Evolutionary conservation across 345 rosid genomes (phyloP).

Genomic region (Euphorbia tirucalli): DNA sequence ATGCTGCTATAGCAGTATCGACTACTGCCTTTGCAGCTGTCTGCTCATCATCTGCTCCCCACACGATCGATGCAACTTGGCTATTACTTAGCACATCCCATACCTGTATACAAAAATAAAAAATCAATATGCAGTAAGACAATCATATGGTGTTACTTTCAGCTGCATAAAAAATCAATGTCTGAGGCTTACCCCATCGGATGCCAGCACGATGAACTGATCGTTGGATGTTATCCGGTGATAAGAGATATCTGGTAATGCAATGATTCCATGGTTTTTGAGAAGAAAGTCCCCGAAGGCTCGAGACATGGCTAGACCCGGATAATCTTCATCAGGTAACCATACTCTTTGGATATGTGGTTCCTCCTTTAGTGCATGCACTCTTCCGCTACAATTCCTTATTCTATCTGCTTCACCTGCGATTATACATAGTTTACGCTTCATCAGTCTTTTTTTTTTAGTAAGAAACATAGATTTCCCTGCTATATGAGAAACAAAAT

Average conservation of each 20-base stretch:
- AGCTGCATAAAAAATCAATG: no score
- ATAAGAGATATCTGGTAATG: slow-evolving; percentile 60
- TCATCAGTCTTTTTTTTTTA: background rate
- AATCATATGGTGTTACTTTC: no score
- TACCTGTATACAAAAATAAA: slow-evolving; percentile 45
- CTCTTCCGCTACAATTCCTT: slow-evolving; percentile 68
- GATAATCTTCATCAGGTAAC: slow-evolving; percentile 71
- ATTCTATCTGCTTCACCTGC: slow-evolving; percentile 84
- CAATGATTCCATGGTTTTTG: slow-evolving; percentile 66
- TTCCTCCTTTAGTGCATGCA: slow-evolving; percentile 61
- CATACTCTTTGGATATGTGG: slow-evolving; percentile 82
- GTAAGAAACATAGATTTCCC: background rate
- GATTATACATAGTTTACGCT: background rate
- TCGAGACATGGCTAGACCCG: slow-evolving; percentile 96
- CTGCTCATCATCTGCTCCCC: slow-evolving; percentile 38
- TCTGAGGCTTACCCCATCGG: slow-evolving; percentile 60
- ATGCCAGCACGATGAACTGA: slow-evolving; percentile 67
- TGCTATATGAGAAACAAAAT: background rate
- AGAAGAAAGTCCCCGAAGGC: slow-evolving; percentile 81
- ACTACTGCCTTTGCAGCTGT: slow-evolving; percentile 58
- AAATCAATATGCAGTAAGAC: no score
- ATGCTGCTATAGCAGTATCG: slow-evolving; percentile 56
- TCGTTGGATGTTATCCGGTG: slow-evolving; percentile 52
- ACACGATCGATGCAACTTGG: slow-evolving; percentile 51
- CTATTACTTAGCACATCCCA: slow-evolving; percentile 80